Percentiles rank a stretch among this genome's conserved stretches.
These are phyloP conservation scores for Exophiala aquamarina DNA, from an alignment of 2,329 filamentous ascomycete genomes.

Conservation along the genomic window DNA sequence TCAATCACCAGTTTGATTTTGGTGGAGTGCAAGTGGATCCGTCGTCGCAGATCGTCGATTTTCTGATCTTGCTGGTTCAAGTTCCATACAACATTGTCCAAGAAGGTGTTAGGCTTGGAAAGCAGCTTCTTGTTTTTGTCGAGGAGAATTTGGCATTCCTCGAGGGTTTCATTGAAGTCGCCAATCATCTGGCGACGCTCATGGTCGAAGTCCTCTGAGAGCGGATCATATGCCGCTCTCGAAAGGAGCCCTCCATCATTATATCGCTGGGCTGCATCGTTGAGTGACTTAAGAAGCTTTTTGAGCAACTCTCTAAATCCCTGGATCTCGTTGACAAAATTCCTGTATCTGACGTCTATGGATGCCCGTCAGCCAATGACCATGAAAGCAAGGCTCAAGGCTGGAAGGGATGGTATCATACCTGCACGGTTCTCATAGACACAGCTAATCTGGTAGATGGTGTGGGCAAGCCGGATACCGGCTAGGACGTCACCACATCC, in stretches of 20 bases:
- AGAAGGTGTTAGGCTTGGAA: not conserved
- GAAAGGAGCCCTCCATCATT: constrained; percentile 1
- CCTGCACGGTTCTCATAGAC: constrained; percentile 9
- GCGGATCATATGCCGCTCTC: constrained; percentile 6
- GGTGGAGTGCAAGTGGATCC: constrained; percentile 6
- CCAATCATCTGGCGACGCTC: constrained; percentile 7
- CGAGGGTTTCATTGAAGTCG: constrained; percentile 8
- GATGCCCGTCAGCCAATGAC: not conserved
- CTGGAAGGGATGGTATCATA: not conserved
- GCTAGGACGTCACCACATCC: constrained; percentile 7
- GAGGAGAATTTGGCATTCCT: constrained; percentile 7
- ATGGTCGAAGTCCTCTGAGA: not conserved
- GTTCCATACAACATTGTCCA: constrained; percentile 6
- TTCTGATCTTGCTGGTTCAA: constrained; percentile 6
- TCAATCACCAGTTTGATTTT: constrained; percentile 14
- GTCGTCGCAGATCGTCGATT: constrained; percentile 4
- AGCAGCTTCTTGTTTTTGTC: constrained; percentile 1
- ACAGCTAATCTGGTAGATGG: constrained; percentile 5
- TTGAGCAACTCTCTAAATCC: constrained; percentile 4
- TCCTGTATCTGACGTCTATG: constrained; percentile 5
- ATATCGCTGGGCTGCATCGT: constrained; percentile 3
- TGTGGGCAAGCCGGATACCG: constrained; percentile 2
- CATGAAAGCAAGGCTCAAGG: no score
- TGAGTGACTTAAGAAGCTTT: constrained; percentile 3
- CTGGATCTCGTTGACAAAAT: constrained; percentile 9